Conservation (phyloP, 1,139 yeast species). For the Sugiyamaella sp. region DNA sequence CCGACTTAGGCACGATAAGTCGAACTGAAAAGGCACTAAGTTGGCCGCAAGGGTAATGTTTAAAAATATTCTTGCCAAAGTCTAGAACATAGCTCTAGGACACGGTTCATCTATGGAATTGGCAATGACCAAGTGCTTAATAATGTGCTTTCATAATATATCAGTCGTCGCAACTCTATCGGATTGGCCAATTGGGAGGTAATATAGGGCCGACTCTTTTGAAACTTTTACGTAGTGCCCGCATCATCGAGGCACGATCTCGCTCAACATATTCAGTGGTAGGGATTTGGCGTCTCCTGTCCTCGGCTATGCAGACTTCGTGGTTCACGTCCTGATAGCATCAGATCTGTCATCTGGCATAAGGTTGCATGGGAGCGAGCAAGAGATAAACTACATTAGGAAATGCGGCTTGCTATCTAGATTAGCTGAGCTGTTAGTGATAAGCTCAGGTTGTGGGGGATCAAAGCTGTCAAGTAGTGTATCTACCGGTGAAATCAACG, state of each 20-base stretch:
- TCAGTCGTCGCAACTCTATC: neutral
- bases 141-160: neutral
- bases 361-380: slow-evolving; percentile 1
- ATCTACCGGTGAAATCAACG: too few relatives aligned
- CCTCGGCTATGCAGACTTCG: slow-evolving; percentile 1
- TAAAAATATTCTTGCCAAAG: neutral
- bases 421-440: neutral
- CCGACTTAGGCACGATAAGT: neutral
- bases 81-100: neutral
- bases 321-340: neutral
- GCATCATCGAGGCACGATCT: too few relatives aligned
- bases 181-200: neutral
- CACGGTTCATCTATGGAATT: too few relatives aligned
- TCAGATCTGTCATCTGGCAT: slow-evolving; percentile 4
- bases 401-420: neutral
- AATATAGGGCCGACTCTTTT: too few relatives aligned
- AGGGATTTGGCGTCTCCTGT: neutral
- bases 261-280: neutral
- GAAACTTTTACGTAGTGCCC: too few relatives aligned
- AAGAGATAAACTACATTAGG: neutral
- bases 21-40: neutral
- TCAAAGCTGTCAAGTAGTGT: too few relatives aligned
- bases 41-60: neutral
- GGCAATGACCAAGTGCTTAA: neutral
- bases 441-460: too few relatives aligned